Conservation (phyloP, 169 alveolate genomes). For the Fabrea salina region DNA sequence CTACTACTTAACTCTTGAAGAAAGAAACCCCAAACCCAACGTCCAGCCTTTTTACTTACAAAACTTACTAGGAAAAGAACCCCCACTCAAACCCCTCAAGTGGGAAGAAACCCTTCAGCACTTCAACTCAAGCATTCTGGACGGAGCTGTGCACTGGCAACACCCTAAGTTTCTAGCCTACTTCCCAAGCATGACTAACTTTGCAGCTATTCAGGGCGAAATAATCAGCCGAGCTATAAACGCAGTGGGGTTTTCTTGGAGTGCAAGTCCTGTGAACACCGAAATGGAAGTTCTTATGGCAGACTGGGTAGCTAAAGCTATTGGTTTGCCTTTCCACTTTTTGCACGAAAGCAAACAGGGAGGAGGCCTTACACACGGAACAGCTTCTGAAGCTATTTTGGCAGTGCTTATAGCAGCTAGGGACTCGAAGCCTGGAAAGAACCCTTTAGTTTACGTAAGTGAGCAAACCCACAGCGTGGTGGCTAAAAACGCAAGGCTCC, state of each 20-base stretch:
- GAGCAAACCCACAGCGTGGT: slow-evolving; percentile 17
- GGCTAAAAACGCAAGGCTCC: not conserved
- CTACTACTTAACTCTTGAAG: not conserved
- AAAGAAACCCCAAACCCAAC: not conserved
- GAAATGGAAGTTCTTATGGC: slow-evolving; percentile 19
- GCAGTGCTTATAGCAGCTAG: slow-evolving; percentile 15
- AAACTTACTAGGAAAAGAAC: not conserved
- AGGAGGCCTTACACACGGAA: slow-evolving; percentile 23
- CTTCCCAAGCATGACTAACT: slow-evolving; percentile 27
- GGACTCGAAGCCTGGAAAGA: not conserved
- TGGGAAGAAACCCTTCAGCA: not conserved
- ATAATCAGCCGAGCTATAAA: slow-evolving; percentile 24
- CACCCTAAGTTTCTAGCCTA: slow-evolving; percentile 40
- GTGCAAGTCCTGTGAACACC: slow-evolving; percentile 27
- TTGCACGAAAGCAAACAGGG: not conserved
- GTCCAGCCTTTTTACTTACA: not conserved
- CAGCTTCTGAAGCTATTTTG: slow-evolving; percentile 35
- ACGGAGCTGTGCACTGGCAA: slow-evolving; percentile 29
- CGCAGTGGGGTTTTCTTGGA: slow-evolving; percentile 36
- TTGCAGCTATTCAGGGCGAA: slow-evolving; percentile 35
- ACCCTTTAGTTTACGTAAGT: slow-evolving; percentile 4
- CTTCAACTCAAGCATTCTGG: not conserved
- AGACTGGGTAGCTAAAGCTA: slow-evolving; percentile 32
- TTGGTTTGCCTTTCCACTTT: slow-evolving; percentile 14
- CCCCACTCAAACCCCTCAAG: not conserved